A percentile compares a stretch with the other conserved stretches of the same genome.
Evolutionary conservation across 495 filamentous ascomycete species (phyloP).

Genomic region (Podospora fimiseda): DNA sequence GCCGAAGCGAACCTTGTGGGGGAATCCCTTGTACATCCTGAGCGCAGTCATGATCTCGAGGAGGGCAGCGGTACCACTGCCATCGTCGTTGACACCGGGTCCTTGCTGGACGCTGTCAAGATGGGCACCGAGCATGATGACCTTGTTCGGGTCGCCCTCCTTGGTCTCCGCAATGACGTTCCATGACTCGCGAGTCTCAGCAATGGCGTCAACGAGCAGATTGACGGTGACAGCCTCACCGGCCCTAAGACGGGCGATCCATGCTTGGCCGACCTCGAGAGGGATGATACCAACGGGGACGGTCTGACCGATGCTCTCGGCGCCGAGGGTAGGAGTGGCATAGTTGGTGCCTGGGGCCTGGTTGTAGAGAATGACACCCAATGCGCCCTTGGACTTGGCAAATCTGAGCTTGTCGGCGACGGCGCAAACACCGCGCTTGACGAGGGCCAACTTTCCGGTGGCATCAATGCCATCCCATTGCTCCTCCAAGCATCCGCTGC

Average conservation of each 20-base stretch:
- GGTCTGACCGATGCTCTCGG: conserved; percentile 22
- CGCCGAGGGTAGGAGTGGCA: conserved; percentile 41
- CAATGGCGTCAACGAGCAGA: conserved; percentile 32
- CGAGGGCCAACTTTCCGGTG: conserved; percentile 53
- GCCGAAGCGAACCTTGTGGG: conserved; percentile 56
- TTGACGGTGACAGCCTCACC: conserved; percentile 25
- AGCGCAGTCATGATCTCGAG: conserved; percentile 60
- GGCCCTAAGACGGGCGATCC: conserved; percentile 36
- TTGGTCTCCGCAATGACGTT: conserved; percentile 65
- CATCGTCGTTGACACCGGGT: conserved; percentile 44
- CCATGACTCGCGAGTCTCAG: conserved; percentile 45
- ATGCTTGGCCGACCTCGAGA: conserved; percentile 41
- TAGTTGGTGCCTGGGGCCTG: conserved; percentile 46
- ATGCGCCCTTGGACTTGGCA: conserved; percentile 53
- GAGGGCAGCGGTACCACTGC: conserved; percentile 48
- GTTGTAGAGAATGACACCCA: conserved; percentile 55
- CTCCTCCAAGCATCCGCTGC: conserved; percentile 30
- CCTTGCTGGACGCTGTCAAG: conserved; percentile 60
- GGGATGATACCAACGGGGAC: conserved; percentile 28
- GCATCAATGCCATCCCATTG: conserved; percentile 36
- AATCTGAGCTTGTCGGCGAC: conserved; percentile 54
- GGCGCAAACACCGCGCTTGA: conserved; percentile 55
- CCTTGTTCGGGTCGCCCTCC: conserved; percentile 56
- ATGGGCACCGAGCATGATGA: conserved; percentile 59
- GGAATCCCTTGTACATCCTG: conserved; percentile 50